phyloP scores from a whole-genome alignment of 331 rosid species.

The Stylosanthes scabra region DNA sequence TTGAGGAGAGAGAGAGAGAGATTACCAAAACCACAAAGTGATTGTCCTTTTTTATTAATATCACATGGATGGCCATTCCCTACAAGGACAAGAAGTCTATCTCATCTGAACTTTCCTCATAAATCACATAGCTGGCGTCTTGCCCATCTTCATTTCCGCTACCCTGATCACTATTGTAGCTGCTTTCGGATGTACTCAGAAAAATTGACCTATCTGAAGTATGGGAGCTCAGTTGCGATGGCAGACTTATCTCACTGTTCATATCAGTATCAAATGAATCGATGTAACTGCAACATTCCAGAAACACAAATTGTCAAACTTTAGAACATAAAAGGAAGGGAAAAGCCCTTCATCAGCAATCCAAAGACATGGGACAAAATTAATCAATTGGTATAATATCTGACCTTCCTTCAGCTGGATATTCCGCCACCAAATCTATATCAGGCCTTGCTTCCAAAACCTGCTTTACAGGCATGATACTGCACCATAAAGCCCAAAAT shows the following conservation, averaged over 20 bases:
- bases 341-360: constrained; percentile 3
- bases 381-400: constrained; percentile 31
- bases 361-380: constrained; percentile 22
- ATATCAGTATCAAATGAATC: constrained; percentile 69
- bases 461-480: constrained; percentile 68
- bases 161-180: constrained; percentile 88
- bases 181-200: constrained; percentile 82
- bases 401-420: constrained; percentile 88
- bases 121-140: constrained; percentile 59
- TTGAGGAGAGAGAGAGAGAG: constrained; percentile 13
- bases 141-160: constrained; percentile 89
- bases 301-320: constrained; percentile 18
- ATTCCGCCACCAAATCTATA: constrained; percentile 73
- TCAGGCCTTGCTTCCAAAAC: constrained; percentile 72
- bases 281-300: constrained; percentile 65
- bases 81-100: constrained; percentile 61
- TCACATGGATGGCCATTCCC: constrained; percentile 38
- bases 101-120: constrained; percentile 91
- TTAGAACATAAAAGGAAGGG: background rate
- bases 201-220: constrained; percentile 72
- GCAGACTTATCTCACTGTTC: constrained; percentile 71
- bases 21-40: constrained; percentile 44
- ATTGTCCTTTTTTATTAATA: constrained; percentile 35
- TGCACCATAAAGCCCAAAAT: constrained; percentile 46
- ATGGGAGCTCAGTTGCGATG: constrained; percentile 73